Conservation (phyloP, 495 filamentous ascomycete genomes). For the Neurospora pannonica region DNA sequence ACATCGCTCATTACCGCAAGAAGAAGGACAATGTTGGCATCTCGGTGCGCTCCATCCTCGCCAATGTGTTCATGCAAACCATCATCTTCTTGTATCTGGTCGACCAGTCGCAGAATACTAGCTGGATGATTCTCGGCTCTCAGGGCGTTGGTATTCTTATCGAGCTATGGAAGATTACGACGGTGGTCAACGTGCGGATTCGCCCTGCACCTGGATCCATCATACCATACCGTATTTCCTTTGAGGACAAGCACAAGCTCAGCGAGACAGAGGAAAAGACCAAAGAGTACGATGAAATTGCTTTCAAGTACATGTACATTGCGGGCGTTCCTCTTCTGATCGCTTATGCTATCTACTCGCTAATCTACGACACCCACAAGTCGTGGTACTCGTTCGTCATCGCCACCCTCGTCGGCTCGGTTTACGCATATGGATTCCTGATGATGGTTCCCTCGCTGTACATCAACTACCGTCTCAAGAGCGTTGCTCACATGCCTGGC, state of each 20-base stretch:
- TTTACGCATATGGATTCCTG: slow-evolving; percentile 96
- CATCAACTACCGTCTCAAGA: slow-evolving; percentile 97
- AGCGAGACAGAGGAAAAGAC: slow-evolving; percentile 94
- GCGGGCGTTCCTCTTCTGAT: slow-evolving; percentile 78
- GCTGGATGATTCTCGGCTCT: slow-evolving; percentile 95
- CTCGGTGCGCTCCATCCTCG: slow-evolving; percentile 89
- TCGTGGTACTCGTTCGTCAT: slow-evolving; percentile 93
- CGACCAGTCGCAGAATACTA: slow-evolving; percentile 94
- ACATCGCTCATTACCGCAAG: slow-evolving; percentile 95
- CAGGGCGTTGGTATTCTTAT: slow-evolving; percentile 91
- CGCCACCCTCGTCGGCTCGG: slow-evolving; percentile 85
- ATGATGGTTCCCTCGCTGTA: slow-evolving; percentile 99
- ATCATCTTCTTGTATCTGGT: slow-evolving; percentile 97
- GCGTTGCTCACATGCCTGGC: slow-evolving; percentile 92
- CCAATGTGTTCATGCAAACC: slow-evolving; percentile 94
- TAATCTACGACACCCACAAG: slow-evolving; percentile 93
- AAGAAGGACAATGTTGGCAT: slow-evolving; percentile 99
- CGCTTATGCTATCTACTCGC: slow-evolving; percentile 82
- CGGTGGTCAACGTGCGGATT: slow-evolving; percentile 82
- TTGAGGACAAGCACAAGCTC: slow-evolving; percentile 96
- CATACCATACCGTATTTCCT: slow-evolving; percentile 73
- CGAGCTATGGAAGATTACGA: slow-evolving; percentile 98
- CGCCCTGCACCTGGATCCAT: slow-evolving; percentile 58
- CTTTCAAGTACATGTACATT: slow-evolving; percentile 93
- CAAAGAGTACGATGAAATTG: slow-evolving; percentile 94